Evolutionary conservation across 169 alveolate genomes (phyloP).

Genomic region (Plasmodium vivax): DNA sequence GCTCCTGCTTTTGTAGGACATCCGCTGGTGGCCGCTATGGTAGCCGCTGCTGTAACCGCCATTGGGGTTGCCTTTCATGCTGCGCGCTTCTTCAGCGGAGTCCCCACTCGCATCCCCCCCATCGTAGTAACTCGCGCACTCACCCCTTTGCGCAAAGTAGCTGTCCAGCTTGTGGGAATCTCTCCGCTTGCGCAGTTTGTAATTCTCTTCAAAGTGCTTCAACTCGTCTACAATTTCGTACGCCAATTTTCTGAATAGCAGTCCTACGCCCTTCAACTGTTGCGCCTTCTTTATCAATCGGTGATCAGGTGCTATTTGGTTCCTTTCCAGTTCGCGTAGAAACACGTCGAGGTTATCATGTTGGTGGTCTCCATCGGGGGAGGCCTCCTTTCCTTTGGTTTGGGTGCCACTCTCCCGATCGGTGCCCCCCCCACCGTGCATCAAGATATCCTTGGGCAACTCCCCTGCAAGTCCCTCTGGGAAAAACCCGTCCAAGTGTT

Average conservation of each 20-base stretch:
- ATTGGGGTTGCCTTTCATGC: background rate
- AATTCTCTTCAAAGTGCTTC: slow-evolving; percentile 12
- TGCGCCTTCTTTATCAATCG: background rate
- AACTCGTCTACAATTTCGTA: slow-evolving; percentile 64
- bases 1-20: slow-evolving; percentile 24
- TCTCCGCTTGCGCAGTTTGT: background rate
- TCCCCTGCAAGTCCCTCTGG: slow-evolving; percentile 72
- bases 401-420: background rate
- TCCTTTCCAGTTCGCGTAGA: slow-evolving; percentile 13
- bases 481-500: slow-evolving; percentile 47
- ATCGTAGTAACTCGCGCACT: slow-evolving; percentile 1
- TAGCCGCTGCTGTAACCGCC: background rate
- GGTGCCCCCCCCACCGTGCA: slow-evolving; percentile 2
- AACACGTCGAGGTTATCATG: slow-evolving; percentile 31
- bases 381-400: background rate
- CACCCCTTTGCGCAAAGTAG: slow-evolving; percentile 15
- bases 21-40: background rate
- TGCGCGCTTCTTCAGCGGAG: background rate
- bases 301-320: background rate
- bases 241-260: slow-evolving; percentile 41
- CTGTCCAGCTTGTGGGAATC: slow-evolving; percentile 53
- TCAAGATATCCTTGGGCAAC: slow-evolving; percentile 51
- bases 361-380: background rate
- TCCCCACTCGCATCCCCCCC: background rate
- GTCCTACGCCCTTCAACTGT: slow-evolving; percentile 45